phyloP scores from a whole-genome alignment of 2,329 filamentous ascomycete genomes.

The Corynespora cassiicola region DNA sequence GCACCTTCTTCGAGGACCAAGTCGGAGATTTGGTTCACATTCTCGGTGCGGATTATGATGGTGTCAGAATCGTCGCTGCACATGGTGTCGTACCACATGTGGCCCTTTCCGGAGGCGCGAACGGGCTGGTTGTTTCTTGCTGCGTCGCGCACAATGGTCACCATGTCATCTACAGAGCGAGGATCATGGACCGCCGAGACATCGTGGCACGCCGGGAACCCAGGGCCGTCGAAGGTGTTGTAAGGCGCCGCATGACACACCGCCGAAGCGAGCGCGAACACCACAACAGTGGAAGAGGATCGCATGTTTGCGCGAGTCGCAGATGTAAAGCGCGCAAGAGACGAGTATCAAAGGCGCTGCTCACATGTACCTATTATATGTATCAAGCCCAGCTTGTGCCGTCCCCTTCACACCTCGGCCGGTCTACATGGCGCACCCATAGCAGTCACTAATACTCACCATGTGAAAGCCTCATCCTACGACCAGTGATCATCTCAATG shows the following conservation, averaged over 20 bases:
- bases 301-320: not conserved
- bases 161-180: slow-evolving; percentile 54
- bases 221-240: slow-evolving; percentile 60
- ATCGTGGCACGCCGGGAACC: slow-evolving; percentile 51
- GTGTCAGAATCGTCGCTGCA: slow-evolving; percentile 57
- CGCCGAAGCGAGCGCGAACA: slow-evolving; percentile 1
- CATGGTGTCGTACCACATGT: slow-evolving; percentile 63
- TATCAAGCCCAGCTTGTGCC: not conserved
- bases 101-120: slow-evolving; percentile 58
- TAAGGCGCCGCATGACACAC: slow-evolving; percentile 27
- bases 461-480: too few species aligned
- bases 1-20: slow-evolving; percentile 43
- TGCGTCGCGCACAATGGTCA: slow-evolving; percentile 51
- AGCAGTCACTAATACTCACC: too few species aligned
- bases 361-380: not conserved
- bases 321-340: not conserved
- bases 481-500: too few species aligned
- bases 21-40: slow-evolving; percentile 54
- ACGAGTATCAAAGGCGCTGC: not conserved
- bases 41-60: slow-evolving; percentile 56
- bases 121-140: slow-evolving; percentile 49
- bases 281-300: slow-evolving; percentile 3
- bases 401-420: not conserved
- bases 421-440: not conserved
- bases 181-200: slow-evolving; percentile 55